Base-by-base conservation (phyloP, 2,329 filamentous ascomycete genomes). In the Neospermospora avenae region DNA sequence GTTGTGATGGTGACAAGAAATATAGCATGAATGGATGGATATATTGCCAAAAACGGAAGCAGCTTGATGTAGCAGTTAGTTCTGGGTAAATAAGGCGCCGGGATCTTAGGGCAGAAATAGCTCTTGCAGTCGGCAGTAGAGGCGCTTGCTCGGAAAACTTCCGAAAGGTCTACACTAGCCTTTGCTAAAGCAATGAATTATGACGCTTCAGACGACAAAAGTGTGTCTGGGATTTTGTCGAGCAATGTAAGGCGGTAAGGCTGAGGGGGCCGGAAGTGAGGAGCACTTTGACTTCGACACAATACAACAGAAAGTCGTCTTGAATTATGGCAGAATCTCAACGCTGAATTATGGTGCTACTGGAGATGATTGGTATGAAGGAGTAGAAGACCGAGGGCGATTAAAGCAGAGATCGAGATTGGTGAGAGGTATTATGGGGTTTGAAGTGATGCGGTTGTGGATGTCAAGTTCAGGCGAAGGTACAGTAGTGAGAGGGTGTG, bases 81-180 rank as follows among this genome's bases (percentile, higher is more conserved):
- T 46, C 24, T 18, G 18, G 34, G 57, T 22, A 58, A 45, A 62
- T 57, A 60, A 63, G 58, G 63, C 44, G 65, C 59, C 31, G 39
- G 59, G 37, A 46, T 10, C 59, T 57, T 44, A 18, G 41, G 57
- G 60, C 56, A 60, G 63, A 58, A 45, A 49, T 46, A 60, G 41
- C 39, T 59, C 18, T 62, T 53, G 20, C 25, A 52, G 35, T 34
- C 24, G 22, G 39, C 34, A 61, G 62, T 62, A 58, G 59, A 63
- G 63, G 58, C 61, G 65, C 65, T 65, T 67, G 60, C 59, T 66
- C 66, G 65, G 65, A 57, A 60, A 48, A 24, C 55, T 57, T n/a
- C 65, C 65, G 62, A 61, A 54, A 45, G 57, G 42, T 65, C 59
- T 66, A 60, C 60, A 57, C 46, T 52, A 55, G 58, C 57, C 60